Conservation (phyloP, 2,329 filamentous ascomycete genomes). For the Massarina eburnea region DNA sequence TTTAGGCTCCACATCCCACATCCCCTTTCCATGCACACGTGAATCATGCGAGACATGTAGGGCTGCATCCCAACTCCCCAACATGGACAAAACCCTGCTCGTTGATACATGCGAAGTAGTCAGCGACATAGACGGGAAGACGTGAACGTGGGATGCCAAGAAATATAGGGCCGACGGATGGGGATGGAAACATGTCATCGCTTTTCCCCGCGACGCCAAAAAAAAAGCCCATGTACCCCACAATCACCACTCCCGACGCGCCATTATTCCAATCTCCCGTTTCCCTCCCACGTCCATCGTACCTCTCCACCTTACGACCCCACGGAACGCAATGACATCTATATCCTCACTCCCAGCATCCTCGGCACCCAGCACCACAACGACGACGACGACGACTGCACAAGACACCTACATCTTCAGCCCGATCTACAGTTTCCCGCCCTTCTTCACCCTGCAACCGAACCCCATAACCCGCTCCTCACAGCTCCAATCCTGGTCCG, state of each 20-base stretch:
- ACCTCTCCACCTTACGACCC: background rate
- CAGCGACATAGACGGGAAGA: no score
- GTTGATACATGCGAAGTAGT: background rate
- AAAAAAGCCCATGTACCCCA: background rate
- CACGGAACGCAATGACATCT: constrained; percentile 14
- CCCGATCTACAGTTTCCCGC: constrained; percentile 70
- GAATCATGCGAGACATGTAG: background rate
- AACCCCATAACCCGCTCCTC: constrained; percentile 72
- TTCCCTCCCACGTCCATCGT: background rate
- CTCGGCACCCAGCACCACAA: constrained; percentile 5
- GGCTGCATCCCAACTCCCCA: no score
- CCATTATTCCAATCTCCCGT: no score
- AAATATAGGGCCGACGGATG: constrained; percentile 1
- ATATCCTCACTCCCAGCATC: constrained; percentile 6
- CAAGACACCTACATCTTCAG: constrained; percentile 44
- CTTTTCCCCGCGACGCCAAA: background rate
- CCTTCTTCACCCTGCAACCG: constrained; percentile 82
- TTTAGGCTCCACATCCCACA: background rate
- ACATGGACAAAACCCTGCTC: no score
- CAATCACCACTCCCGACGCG: background rate
- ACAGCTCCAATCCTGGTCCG: constrained; percentile 83
- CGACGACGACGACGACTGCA: constrained; percentile 9
- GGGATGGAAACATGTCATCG: no score
- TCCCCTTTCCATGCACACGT: background rate
- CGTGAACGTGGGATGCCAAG: background rate